phyloP scores from a whole-genome alignment of 257 asterid genomes.

The Verbena officinalis region DNA sequence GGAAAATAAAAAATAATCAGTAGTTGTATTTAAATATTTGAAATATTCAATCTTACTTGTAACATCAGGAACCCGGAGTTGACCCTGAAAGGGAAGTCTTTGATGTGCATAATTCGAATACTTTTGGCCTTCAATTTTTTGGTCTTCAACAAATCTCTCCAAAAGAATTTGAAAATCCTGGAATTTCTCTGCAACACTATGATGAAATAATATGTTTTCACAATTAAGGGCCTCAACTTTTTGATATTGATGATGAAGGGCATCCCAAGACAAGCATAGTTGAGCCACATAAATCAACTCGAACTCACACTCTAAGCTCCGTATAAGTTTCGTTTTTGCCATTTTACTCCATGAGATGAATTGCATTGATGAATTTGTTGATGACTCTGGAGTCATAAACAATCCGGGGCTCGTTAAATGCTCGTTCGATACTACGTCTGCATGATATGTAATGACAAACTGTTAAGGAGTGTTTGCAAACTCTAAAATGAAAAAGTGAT shows the following conservation, averaged over 20 bases:
- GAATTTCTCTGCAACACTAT: constrained; percentile 37
- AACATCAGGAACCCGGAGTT: constrained; percentile 56
- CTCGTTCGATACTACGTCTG: constrained; percentile 45
- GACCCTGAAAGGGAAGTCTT: constrained; percentile 46
- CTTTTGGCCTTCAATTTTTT: constrained; percentile 33
- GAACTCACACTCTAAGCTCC: constrained; percentile 56
- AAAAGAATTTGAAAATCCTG: constrained; percentile 47
- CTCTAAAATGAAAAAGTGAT: too few species aligned
- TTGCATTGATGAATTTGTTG: neutral
- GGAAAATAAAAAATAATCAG: neutral
- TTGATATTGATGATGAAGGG: constrained; percentile 51
- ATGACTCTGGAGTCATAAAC: neutral
- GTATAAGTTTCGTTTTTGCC: constrained; percentile 41
- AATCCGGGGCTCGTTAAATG: constrained; percentile 3
- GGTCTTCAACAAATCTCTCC: constrained; percentile 60
- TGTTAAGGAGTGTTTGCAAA: too few species aligned
- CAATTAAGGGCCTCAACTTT: constrained; percentile 39
- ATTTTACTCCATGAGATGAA: constrained; percentile 19
- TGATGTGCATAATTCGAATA: constrained; percentile 32
- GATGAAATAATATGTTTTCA: constrained; percentile 24
- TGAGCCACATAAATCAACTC: constrained; percentile 67
- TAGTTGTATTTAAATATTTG: too few species aligned
- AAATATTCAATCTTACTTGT: constrained; percentile 39
- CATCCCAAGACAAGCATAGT: constrained; percentile 65
- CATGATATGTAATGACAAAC: too few species aligned